A percentile compares a stretch with the other conserved stretches of the same genome.
phyloP scores from a whole-genome alignment of 192 early-diverging fungal genomes.

The Linderina pennispora region DNA sequence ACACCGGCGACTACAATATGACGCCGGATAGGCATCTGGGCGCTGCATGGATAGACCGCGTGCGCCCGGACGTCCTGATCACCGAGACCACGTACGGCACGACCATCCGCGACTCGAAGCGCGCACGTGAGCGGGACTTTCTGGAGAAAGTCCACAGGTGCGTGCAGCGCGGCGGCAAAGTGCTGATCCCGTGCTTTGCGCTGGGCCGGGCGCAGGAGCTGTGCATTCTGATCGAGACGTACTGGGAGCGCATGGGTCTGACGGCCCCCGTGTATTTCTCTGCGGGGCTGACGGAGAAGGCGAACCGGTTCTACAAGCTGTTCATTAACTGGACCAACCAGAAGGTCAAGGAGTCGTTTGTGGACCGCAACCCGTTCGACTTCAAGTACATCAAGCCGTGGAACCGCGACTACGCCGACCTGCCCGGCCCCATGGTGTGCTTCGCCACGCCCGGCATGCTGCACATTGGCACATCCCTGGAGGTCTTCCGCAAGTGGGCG shows the following conservation, averaged over 20 bases:
- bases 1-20: constrained; percentile 89
- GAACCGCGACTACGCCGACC: constrained; percentile 61
- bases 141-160: constrained; percentile 81
- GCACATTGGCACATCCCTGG: constrained; percentile 91
- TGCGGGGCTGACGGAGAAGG: constrained; percentile 87
- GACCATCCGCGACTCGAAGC: constrained; percentile 89
- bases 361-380: constrained; percentile 94
- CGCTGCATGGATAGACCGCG: constrained; percentile 92
- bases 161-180: constrained; percentile 74
- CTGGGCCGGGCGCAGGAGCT: constrained; percentile 96
- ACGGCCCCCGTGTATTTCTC: constrained; percentile 94
- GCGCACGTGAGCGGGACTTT: constrained; percentile 90
- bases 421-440: constrained; percentile 88
- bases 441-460: constrained; percentile 99
- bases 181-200: constrained; percentile 97
- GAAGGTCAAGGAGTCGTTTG: constrained; percentile 91
- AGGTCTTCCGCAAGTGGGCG: constrained; percentile 95
- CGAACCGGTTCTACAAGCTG: constrained; percentile 94
- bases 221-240: constrained; percentile 90
- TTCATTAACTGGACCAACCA: constrained; percentile 99
- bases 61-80: constrained; percentile 87
- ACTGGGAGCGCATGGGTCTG: constrained; percentile 90
- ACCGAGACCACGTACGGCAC: constrained; percentile 98
- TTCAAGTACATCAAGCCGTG: constrained; percentile 90
- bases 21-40: constrained; percentile 90